A percentile compares a stretch with the other conserved stretches of the same genome.
These are phyloP conservation scores for Entonaema liquescens DNA, from an alignment of 495 filamentous ascomycete species.

Conservation along the genomic window DNA sequence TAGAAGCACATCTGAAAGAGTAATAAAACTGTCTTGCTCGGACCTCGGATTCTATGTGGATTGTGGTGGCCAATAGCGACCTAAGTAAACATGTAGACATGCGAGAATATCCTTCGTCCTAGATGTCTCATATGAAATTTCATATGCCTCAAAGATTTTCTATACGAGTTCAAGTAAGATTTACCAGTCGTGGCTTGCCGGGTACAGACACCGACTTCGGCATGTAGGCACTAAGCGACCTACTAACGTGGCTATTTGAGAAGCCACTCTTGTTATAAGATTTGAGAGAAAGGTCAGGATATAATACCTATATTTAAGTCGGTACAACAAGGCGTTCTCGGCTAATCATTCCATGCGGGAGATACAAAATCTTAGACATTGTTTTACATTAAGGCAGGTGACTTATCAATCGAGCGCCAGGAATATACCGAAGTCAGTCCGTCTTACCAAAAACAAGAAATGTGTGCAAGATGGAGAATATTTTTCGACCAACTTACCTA, in stretches of 20 bases:
- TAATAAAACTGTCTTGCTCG: too few species aligned
- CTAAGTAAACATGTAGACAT: too few species aligned
- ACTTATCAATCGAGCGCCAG: neutral
- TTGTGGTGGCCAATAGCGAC: too few species aligned
- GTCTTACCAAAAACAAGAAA: neutral
- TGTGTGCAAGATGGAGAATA: neutral
- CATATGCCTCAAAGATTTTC: too few species aligned
- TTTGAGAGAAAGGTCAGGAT: neutral
- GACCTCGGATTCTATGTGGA: too few species aligned
- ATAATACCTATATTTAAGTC: too few species aligned
- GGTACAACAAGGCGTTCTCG: neutral
- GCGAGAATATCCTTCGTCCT: too few species aligned
- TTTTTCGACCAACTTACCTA: too few species aligned
- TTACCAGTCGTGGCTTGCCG: neutral
- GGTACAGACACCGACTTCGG: neutral
- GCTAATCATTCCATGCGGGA: neutral
- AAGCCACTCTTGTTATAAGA: neutral
- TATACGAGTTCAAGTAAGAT: too few species aligned
- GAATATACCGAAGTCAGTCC: neutral
- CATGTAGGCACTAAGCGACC: neutral
- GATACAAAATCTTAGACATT: neutral
- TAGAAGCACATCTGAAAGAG: too few species aligned
- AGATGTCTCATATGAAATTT: too few species aligned
- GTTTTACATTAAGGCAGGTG: neutral
- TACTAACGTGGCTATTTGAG: neutral